phyloP scores from a whole-genome alignment of 306 rosid genomes.

The Gastrolobium bilobum region DNA sequence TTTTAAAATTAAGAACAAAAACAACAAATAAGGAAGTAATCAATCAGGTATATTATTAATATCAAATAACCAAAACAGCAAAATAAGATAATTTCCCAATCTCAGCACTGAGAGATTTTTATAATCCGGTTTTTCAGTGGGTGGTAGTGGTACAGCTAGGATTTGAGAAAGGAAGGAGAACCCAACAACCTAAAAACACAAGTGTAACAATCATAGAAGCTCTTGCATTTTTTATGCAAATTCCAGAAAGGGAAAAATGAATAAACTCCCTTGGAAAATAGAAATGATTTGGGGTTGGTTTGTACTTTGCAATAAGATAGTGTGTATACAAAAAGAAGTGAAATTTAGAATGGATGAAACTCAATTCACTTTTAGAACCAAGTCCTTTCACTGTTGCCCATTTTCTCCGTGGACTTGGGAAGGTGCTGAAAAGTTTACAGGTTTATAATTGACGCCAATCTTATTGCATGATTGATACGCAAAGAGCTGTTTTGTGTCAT shows the following conservation, averaged over 20 bases:
- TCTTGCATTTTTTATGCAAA: slow-evolving; percentile 34
- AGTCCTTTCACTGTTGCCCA: neutral
- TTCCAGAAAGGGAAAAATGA: slow-evolving; percentile 23
- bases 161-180: slow-evolving; percentile 38
- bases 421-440: slow-evolving; percentile 36
- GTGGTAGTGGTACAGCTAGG: slow-evolving; percentile 48
- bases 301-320: neutral
- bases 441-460: slow-evolving; percentile 52
- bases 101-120: slow-evolving; percentile 1
- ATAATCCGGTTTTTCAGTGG: slow-evolving; percentile 17
- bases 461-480: slow-evolving; percentile 57
- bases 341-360: slow-evolving; percentile 24
- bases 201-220: neutral
- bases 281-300: neutral
- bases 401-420: slow-evolving; percentile 40
- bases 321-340: neutral
- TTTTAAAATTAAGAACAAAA: slow-evolving; percentile 18
- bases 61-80: neutral
- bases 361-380: neutral
- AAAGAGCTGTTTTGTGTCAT: slow-evolving; percentile 72
- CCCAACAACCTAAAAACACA: slow-evolving; percentile 55
- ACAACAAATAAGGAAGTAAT: slow-evolving; percentile 43
- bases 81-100: neutral
- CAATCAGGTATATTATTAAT: slow-evolving; percentile 22
- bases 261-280: neutral